Percentiles rank a stretch among this genome's conserved stretches.
Evolutionary conservation across 2,329 filamentous ascomycete species (phyloP).

Genomic region (Nigrospora oryzae): DNA sequence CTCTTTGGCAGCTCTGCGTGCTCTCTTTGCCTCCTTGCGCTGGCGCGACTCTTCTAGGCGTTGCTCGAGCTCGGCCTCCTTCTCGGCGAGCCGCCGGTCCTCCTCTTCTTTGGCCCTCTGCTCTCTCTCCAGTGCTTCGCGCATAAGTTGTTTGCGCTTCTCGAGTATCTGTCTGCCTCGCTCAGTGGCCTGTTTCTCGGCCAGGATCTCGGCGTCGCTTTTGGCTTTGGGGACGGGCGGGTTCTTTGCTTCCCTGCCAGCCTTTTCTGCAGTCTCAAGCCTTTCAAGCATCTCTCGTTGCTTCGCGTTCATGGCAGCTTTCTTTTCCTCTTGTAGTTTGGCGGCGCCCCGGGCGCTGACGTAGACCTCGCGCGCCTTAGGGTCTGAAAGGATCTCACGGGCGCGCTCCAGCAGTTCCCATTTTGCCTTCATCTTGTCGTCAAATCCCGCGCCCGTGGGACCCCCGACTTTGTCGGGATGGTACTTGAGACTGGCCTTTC

Average conservation of each 20-base stretch:
- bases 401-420: conserved; percentile 83
- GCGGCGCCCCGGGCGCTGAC: conserved; percentile 67
- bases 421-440: conserved; percentile 50
- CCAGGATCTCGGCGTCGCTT: conserved; percentile 9
- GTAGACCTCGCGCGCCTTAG: conserved; percentile 65
- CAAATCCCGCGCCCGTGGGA: conserved; percentile 57
- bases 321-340: conserved; percentile 60
- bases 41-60: conserved; percentile 25
- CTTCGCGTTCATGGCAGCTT: conserved; percentile 65
- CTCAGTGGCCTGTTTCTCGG: conserved; percentile 23
- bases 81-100: conserved; percentile 21
- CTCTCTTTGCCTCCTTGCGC: conserved; percentile 26
- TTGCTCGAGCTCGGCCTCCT: conserved; percentile 34
- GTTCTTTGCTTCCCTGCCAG: conserved; percentile 17
- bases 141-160: conserved; percentile 30
- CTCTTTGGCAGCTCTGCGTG: conserved; percentile 18
- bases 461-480: conserved; percentile 70
- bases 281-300: conserved; percentile 77
- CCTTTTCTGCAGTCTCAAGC: conserved; percentile 68
- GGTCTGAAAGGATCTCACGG: conserved; percentile 72
- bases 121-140: conserved; percentile 30
- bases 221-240: too few species aligned
- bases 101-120: conserved; percentile 23
- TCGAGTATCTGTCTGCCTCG: conserved; percentile 26
- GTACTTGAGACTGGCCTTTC: conserved; percentile 78